phyloP scores from a whole-genome alignment of 1,284 basidiomycete genomes.

The Marasmius fiardii region DNA sequence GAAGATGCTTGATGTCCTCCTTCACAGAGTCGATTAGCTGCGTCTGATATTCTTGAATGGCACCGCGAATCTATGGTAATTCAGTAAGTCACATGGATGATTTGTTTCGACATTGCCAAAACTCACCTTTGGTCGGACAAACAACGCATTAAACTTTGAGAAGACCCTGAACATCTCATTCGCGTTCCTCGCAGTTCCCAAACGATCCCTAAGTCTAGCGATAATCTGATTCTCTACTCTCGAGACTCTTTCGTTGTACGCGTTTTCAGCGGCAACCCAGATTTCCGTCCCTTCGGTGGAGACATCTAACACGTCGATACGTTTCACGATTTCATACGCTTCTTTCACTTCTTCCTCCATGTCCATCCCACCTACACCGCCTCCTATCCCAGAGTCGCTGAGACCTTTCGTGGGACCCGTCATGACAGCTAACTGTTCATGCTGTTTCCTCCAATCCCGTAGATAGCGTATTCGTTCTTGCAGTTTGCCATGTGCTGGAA shows the following conservation, averaged over 20 bases:
- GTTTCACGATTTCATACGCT: slow-evolving; percentile 93
- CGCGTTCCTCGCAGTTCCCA: slow-evolving; percentile 95
- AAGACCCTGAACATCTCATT: slow-evolving; percentile 99
- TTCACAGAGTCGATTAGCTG: slow-evolving; percentile 98
- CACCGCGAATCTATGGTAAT: slow-evolving; percentile 78
- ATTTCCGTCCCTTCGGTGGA: slow-evolving; percentile 95
- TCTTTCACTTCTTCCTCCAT: slow-evolving; percentile 98
- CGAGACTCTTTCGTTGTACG: slow-evolving; percentile 97
- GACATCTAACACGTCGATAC: slow-evolving; percentile 95
- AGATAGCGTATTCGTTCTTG: slow-evolving; percentile 89
- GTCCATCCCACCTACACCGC: slow-evolving; percentile 70
- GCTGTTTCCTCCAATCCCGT: slow-evolving; percentile 92
- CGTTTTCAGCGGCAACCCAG: slow-evolving; percentile 95
- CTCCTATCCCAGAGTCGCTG: slow-evolving; percentile 65
- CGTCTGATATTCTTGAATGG: slow-evolving; percentile 98
- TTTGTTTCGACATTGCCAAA: background rate
- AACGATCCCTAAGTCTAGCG: slow-evolving; percentile 83
- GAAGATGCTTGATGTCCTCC: slow-evolving; percentile 93
- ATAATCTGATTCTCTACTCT: slow-evolving; percentile 99
- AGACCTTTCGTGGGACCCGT: slow-evolving; percentile 91
- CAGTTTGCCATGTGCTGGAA: slow-evolving; percentile 86
- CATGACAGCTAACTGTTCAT: slow-evolving; percentile 97
- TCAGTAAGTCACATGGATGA: background rate
- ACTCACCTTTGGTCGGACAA: slow-evolving; percentile 93
- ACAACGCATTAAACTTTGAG: slow-evolving; percentile 96